Percentiles rank a stretch among this genome's conserved stretches.
phyloP scores from a whole-genome alignment of 2,329 filamentous ascomycete species.

The Colletotrichum costaricense region DNA sequence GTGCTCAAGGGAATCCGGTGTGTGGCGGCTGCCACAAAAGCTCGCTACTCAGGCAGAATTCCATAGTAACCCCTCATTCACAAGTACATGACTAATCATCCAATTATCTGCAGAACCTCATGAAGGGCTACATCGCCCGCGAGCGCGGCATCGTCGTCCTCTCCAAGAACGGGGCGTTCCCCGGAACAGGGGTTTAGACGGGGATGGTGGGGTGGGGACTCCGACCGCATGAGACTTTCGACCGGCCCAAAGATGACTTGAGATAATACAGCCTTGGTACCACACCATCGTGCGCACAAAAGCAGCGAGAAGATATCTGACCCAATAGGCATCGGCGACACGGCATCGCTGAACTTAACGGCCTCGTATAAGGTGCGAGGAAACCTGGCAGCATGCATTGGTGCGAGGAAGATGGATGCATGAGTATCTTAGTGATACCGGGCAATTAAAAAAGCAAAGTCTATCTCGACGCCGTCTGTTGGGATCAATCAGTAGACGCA shows the following conservation, averaged over 20 bases:
- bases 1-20: constrained; percentile 1
- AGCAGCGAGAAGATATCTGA: background rate
- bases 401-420: no score
- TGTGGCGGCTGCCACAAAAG: background rate
- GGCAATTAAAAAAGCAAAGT: constrained; percentile 9
- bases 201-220: background rate
- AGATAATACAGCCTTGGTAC: constrained; percentile 3
- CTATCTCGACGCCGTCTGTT: constrained; percentile 15
- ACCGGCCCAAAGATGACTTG: background rate
- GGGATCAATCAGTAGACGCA: background rate
- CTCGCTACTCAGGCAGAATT: background rate
- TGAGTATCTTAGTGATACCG: background rate
- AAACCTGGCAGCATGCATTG: constrained; percentile 4
- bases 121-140: constrained; percentile 98
- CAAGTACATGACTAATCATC: constrained; percentile 47
- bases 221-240: background rate
- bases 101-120: constrained; percentile 73
- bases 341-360: background rate
- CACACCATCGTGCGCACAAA: background rate
- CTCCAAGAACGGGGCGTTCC: constrained; percentile 93
- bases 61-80: constrained; percentile 4
- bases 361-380: background rate
- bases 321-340: background rate
- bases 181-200: constrained; percentile 79
- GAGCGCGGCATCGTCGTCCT: constrained; percentile 91